These are phyloP conservation scores for Zymoseptoria ardabiliae DNA, from an alignment of 2,329 filamentous ascomycete species.

Conservation along the genomic window DNA sequence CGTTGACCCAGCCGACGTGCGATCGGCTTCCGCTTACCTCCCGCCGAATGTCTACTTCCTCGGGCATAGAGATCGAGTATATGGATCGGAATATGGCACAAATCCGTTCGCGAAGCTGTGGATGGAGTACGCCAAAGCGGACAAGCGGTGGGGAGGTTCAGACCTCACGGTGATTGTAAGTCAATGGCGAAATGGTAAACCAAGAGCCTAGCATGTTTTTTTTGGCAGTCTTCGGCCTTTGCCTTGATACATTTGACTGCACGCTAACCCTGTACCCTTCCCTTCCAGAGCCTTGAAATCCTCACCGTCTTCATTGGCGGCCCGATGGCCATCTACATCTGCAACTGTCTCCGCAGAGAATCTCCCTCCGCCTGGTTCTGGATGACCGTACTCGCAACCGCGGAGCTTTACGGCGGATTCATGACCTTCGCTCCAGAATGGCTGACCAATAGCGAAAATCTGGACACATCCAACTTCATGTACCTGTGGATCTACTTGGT, in stretches of 20 bases:
- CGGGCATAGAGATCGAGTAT: conserved; percentile 46
- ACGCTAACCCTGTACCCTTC: neutral
- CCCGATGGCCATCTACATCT: conserved; percentile 52
- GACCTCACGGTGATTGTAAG: conserved; percentile 48
- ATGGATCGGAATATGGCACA: conserved; percentile 52
- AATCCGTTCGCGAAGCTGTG: conserved; percentile 50
- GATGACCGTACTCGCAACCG: conserved; percentile 53
- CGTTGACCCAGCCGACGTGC: conserved; percentile 25
- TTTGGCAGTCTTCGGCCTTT: no score
- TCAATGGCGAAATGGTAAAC: no score
- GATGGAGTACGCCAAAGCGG: conserved; percentile 61
- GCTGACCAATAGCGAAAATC: conserved; percentile 50
- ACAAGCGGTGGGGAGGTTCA: conserved; percentile 52
- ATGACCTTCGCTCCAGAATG: conserved; percentile 62
- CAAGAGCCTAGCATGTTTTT: no score
- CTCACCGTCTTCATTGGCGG: conserved; percentile 55
- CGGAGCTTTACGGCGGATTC: conserved; percentile 56
- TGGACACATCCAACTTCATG: conserved; percentile 54
- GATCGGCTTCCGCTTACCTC: conserved; percentile 33
- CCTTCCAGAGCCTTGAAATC: conserved; percentile 44
- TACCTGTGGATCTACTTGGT: conserved; percentile 57
- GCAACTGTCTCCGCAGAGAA: conserved; percentile 37
- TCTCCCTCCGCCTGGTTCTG: conserved; percentile 46
- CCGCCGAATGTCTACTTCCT: conserved; percentile 48
- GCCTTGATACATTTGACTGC: neutral